Evolutionary conservation across 257 asterid species (phyloP), one percentile per base, ranked within the genome.

Genomic region (Solanum lycopersicoides): DNA sequence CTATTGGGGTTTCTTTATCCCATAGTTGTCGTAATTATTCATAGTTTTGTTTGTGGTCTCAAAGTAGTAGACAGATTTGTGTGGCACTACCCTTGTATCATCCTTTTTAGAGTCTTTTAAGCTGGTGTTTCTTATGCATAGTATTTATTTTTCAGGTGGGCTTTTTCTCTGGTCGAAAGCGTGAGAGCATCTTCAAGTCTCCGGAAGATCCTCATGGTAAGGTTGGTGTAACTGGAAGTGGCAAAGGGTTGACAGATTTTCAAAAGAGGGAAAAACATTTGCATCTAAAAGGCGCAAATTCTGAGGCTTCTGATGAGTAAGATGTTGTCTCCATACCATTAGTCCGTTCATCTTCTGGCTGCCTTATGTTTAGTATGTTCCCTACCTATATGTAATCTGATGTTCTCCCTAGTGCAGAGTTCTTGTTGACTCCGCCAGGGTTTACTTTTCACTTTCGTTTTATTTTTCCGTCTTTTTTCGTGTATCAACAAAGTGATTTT

Each of bases 181-280:
- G 96, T 20, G 99, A 97, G 93, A 96, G 99, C 92, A 97, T 97
- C 85, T 95, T 97, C 86, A 97, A 96, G 89, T 97, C 99, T 84
- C 98, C 99, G 6, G 99, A 95, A 10, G 99, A 97, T 84, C 99
- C 98, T 25, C 92, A 91, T 10, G 99, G 99, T 69, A 97, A 97
- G 92, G 99, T 95, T 47, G 99, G 99, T 69, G 98, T 95, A 56
- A 95, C 99, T 4, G 99, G 99, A 87, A 97, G 98, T 74, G 99
- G 99, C 74, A 97, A 95, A 90, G 99, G 99, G 35, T 89, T 97
- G 90, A 97, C 99, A 1, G 99, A 97, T 59, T 97, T 97, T 83
- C 99, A 95, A 92, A 95, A 89, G 94, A 90, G 99, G 90, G 99
- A 97, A 88, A 97, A 97, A 12, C 99, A 97, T 89, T 92, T 97